Conservation (phyloP, 2,329 filamentous ascomycete species). For the Arthrobotrys pseudoclavata region DNA sequence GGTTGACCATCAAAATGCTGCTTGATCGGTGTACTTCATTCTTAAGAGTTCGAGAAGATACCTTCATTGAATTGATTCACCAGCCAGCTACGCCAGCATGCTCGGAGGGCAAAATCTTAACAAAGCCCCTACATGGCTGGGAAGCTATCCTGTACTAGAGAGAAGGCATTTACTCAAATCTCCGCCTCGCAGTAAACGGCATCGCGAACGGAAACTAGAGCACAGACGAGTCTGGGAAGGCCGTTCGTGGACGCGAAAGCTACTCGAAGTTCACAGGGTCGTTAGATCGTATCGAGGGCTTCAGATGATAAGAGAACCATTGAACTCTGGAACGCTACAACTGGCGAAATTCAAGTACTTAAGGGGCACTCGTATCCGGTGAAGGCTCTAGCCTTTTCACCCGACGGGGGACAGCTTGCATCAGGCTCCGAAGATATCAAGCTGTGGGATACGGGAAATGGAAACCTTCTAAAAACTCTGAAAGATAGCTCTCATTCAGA, state of each 20-base stretch:
- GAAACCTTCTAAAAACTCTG: not conserved
- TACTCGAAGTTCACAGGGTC: no score
- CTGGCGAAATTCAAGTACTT: not conserved
- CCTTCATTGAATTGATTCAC: conserved; percentile 63
- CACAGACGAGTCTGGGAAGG: not conserved
- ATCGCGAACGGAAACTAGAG: not conserved
- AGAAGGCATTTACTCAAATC: not conserved
- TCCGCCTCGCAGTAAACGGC: not conserved
- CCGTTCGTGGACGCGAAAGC: not conserved
- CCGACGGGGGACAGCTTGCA: conserved; percentile 81
- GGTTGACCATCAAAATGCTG: conserved; percentile 31
- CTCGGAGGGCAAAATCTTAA: conserved; percentile 56
- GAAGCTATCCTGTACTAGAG: conserved; percentile 28
- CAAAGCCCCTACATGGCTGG: conserved; percentile 54
- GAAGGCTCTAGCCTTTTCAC: conserved; percentile 64
- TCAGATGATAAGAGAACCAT: not conserved
- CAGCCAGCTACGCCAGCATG: conserved; percentile 62
- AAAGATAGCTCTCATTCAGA: not conserved
- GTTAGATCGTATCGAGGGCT: not conserved
- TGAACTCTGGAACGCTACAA: not conserved
- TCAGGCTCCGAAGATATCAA: conserved; percentile 70
- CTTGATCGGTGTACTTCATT: conserved; percentile 63
- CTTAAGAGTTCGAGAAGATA: conserved; percentile 57
- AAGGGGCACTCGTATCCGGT: conserved; percentile 66
- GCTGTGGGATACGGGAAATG: not conserved